Evolutionary conservation across 2,329 filamentous ascomycete species (phyloP).

Genomic region (Drechslera avenae): DNA sequence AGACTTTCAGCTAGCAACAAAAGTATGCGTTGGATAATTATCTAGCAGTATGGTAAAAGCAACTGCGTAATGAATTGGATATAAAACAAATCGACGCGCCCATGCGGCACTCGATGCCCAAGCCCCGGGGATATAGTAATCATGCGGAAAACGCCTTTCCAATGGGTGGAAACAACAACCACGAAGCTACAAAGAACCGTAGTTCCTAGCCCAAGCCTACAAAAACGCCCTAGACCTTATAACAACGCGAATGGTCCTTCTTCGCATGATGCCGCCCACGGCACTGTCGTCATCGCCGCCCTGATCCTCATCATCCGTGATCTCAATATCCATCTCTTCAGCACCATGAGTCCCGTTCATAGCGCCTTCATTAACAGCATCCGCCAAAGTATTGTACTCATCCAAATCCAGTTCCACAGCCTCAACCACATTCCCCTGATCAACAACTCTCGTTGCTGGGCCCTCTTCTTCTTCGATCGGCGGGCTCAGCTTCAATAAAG

Average conservation of each 20-base stretch:
- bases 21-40: no score
- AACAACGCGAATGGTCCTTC: constrained; percentile 38
- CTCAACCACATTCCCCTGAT: constrained; percentile 16
- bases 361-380: constrained; percentile 2
- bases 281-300: constrained; percentile 19
- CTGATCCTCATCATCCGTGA: constrained; percentile 26
- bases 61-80: constrained; percentile 1
- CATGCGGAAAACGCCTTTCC: constrained; percentile 2
- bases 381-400: constrained; percentile 6
- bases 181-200: neutral
- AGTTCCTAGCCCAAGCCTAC: constrained; percentile 14
- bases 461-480: constrained; percentile 37
- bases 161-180: neutral
- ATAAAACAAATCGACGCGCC: neutral
- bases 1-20: no score
- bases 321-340: constrained; percentile 28
- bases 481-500: constrained; percentile 33
- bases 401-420: constrained; percentile 14
- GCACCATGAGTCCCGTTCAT: constrained; percentile 1
- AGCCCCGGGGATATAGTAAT: constrained; percentile 4
- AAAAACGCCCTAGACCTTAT: constrained; percentile 46
- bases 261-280: constrained; percentile 32
- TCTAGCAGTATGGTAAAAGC: neutral
- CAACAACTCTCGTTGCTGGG: constrained; percentile 21
- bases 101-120: neutral